Conservation (phyloP, 371 early-diverging fungal species). For the Mucor plumbeus region DNA sequence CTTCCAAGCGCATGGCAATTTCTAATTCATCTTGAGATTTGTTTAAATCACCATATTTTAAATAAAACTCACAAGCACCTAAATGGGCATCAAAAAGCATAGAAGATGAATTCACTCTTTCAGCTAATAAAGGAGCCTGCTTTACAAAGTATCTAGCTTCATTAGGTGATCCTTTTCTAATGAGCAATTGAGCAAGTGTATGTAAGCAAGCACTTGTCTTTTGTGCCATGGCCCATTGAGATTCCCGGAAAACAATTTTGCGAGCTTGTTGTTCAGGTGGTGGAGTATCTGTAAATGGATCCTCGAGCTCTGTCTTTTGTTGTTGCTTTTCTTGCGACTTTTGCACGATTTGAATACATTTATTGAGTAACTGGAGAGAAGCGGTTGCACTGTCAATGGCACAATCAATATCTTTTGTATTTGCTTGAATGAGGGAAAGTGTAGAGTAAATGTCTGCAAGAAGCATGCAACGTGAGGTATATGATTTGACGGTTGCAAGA, state of each 20-base stretch:
- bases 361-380: conserved; percentile 16
- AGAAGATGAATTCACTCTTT: conserved; percentile 50
- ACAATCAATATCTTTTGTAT: conserved; percentile 16
- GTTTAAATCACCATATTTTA: conserved; percentile 52
- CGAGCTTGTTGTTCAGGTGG: neutral
- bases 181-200: conserved; percentile 59
- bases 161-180: conserved; percentile 67
- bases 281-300: conserved; percentile 13
- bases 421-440: conserved; percentile 4
- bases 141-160: conserved; percentile 74
- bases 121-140: conserved; percentile 62
- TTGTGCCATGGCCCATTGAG: conserved; percentile 50
- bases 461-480: conserved; percentile 16
- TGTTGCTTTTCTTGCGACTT: conserved; percentile 9
- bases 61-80: conserved; percentile 58
- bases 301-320: neutral
- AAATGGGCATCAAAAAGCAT: conserved; percentile 52
- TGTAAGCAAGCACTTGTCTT: conserved; percentile 54
- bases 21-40: conserved; percentile 36
- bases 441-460: conserved; percentile 18
- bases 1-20: neutral
- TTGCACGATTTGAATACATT: conserved; percentile 14
- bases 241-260: conserved; percentile 35
- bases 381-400: conserved; percentile 16
- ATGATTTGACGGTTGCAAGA: conserved; percentile 7